phyloP scores from a whole-genome alignment of 164 flowering plant species.

The Dillenia turbinata region DNA sequence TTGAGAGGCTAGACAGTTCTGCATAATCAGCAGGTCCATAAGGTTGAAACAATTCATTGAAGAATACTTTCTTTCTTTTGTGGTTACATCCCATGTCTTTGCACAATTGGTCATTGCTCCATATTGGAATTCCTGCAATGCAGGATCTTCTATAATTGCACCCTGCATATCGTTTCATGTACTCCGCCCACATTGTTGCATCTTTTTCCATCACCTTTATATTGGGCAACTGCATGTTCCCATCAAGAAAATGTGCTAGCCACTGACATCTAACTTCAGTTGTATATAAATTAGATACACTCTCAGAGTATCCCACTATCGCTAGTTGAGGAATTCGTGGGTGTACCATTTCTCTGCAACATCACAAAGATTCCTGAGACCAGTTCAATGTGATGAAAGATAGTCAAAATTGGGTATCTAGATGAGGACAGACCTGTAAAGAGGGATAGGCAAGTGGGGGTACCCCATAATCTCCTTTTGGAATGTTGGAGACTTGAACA shows the following conservation, averaged over 20 bases:
- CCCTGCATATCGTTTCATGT: slow-evolving; percentile 34
- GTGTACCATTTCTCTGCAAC: slow-evolving; percentile 46
- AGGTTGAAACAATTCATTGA: slow-evolving; percentile 53
- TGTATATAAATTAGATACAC: slow-evolving; percentile 46
- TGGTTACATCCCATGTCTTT: slow-evolving; percentile 73
- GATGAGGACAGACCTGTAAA: slow-evolving; percentile 42
- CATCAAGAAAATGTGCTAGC: slow-evolving; percentile 21
- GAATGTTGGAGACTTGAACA: slow-evolving; percentile 41
- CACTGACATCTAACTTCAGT: slow-evolving; percentile 61
- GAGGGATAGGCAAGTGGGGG: slow-evolving; percentile 26
- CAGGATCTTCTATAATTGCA: slow-evolving; percentile 38
- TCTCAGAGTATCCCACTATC: slow-evolving; percentile 53
- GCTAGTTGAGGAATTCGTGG: slow-evolving; percentile 64
- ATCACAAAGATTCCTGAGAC: background rate
- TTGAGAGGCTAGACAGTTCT: no score
- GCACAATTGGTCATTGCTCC: slow-evolving; percentile 75
- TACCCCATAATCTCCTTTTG: slow-evolving; percentile 30
- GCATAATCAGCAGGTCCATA: slow-evolving; percentile 58
- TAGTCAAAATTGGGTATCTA: no score
- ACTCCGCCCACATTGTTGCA: slow-evolving; percentile 38
- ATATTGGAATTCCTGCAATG: slow-evolving; percentile 38
- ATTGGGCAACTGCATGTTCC: slow-evolving; percentile 28
- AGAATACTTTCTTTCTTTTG: slow-evolving; percentile 48
- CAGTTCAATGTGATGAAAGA: no score
- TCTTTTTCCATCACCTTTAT: slow-evolving; percentile 55